Percentiles rank a stretch among this genome's conserved stretches.
These are phyloP conservation scores for Sordariomycetes sp. DNA, from an alignment of 2,329 filamentous ascomycete genomes.

Conservation along the genomic window DNA sequence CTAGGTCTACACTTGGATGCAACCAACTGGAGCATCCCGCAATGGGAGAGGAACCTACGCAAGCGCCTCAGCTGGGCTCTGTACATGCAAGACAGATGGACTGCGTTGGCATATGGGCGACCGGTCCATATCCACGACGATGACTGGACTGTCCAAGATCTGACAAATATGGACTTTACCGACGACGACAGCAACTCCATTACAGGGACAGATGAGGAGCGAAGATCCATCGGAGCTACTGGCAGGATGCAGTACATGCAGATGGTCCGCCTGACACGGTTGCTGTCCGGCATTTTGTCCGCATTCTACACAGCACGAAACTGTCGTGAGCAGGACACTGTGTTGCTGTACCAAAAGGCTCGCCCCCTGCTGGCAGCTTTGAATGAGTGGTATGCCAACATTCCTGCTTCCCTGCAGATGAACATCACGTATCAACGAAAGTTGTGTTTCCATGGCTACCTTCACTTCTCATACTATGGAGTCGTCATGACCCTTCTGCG, in stretches of 20 bases:
- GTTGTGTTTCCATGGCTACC: constrained; percentile 27
- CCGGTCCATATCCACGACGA: constrained; percentile 35
- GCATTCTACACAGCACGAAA: constrained; percentile 28
- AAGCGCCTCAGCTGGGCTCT: constrained; percentile 46
- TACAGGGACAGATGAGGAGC: constrained; percentile 10
- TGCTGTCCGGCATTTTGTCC: constrained; percentile 35
- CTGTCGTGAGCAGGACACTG: constrained; percentile 18
- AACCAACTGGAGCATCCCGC: constrained; percentile 40
- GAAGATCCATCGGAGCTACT: constrained; percentile 22
- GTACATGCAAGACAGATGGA: constrained; percentile 51
- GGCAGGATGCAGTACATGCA: constrained; percentile 34
- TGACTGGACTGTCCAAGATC: constrained; percentile 36
- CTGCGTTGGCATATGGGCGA: constrained; percentile 23
- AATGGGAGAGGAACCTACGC: constrained; percentile 42
- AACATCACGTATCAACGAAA: constrained; percentile 29
- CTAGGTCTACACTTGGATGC: constrained; percentile 45
- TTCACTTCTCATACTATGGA: constrained; percentile 37
- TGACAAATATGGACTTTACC: constrained; percentile 10
- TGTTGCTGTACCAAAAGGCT: constrained; percentile 32
- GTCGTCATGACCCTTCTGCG: constrained; percentile 35
- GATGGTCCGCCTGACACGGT: constrained; percentile 34
- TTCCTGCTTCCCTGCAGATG: constrained; percentile 32
- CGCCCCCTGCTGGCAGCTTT: constrained; percentile 38
- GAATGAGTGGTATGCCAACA: constrained; percentile 30
- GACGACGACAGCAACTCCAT: constrained; percentile 6